A percentile compares a stretch with the other conserved stretches of the same genome.
Conservation (phyloP, 2,329 filamentous ascomycete genomes). For the Hypoxylon sp. region DNA sequence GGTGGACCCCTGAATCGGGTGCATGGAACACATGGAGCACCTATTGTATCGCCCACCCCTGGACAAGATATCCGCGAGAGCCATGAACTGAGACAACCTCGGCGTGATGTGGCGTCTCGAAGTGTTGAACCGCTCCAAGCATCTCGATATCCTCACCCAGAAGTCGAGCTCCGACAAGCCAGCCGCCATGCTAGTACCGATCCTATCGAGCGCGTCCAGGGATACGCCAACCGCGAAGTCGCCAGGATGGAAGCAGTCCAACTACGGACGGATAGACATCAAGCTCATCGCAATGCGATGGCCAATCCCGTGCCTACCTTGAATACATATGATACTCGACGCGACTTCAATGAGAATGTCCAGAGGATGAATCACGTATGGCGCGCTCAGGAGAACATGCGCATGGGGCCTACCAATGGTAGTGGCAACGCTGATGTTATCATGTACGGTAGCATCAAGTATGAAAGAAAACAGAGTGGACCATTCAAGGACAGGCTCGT, state of each 20-base stretch:
- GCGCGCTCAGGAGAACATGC: conserved; percentile 64
- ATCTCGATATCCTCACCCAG: conserved; percentile 55
- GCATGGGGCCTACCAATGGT: conserved; percentile 51
- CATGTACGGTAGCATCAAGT: conserved; percentile 72
- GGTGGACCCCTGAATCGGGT: conserved; percentile 37
- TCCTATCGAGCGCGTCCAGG: conserved; percentile 63
- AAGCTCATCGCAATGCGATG: conserved; percentile 59
- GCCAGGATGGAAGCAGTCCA: conserved; percentile 67
- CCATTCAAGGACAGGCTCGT: conserved; percentile 76
- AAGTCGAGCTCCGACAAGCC: conserved; percentile 56
- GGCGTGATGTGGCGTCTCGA: conserved; percentile 56
- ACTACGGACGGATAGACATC: conserved; percentile 65
- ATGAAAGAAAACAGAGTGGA: conserved; percentile 72
- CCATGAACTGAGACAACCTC: conserved; percentile 61
- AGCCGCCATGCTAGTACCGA: conserved; percentile 54
- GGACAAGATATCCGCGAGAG: conserved; percentile 44
- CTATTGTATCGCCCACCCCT: conserved; percentile 31
- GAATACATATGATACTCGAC: conserved; percentile 47
- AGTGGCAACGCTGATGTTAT: conserved; percentile 65
- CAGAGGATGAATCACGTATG: conserved; percentile 69
- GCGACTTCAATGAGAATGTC: conserved; percentile 65
- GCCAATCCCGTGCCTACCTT: conserved; percentile 10
- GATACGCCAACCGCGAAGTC: conserved; percentile 67
- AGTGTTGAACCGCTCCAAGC: conserved; percentile 48
- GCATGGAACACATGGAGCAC: conserved; percentile 21